These are phyloP conservation scores for Bocquillonia castaneifolia DNA, from an alignment of 441 rosid species.

Conservation along the genomic window DNA sequence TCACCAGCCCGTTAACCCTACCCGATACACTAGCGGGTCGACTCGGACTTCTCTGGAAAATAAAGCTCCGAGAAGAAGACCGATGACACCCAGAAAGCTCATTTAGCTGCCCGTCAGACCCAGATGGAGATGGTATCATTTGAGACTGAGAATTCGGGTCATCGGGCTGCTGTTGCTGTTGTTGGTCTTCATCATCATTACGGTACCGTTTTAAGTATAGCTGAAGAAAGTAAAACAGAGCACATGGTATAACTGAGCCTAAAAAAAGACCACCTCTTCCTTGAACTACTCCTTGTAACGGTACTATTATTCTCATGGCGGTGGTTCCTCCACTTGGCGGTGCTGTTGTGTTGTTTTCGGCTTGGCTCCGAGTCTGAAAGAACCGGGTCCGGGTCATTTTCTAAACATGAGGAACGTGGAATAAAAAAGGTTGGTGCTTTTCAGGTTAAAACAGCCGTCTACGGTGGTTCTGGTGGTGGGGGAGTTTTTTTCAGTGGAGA, in stretches of 20 bases:
- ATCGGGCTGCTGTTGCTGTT: too few relatives aligned
- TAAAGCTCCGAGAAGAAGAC: constrained; percentile 39
- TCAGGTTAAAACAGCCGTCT: background rate
- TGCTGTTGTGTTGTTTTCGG: constrained; percentile 26
- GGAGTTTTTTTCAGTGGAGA: background rate
- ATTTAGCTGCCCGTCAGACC: constrained; percentile 41
- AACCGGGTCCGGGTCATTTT: constrained; percentile 57
- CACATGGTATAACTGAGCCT: constrained; percentile 86
- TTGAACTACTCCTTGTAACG: constrained; percentile 81
- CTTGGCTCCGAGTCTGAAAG: constrained; percentile 32
- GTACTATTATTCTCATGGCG: constrained; percentile 89
- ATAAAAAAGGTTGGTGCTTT: background rate
- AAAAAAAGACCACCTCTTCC: constrained; percentile 80
- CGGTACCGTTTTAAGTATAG: constrained; percentile 68
- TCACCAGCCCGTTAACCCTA: constrained; percentile 50
- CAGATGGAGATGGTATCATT: constrained; percentile 29
- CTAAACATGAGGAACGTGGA: constrained; percentile 24
- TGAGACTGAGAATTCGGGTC: constrained; percentile 24
- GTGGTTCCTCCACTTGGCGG: constrained; percentile 42
- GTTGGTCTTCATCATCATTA: constrained; percentile 13
- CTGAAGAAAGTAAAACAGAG: constrained; percentile 82
- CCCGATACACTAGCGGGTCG: constrained; percentile 55
- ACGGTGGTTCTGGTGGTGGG: constrained; percentile 1
- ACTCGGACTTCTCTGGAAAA: constrained; percentile 43
- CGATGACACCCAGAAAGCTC: constrained; percentile 52